A percentile compares a stretch with the other conserved stretches of the same genome.
Conservation (phyloP, 2,329 filamentous ascomycete genomes). For the Beauveria rudraprayagi region DNA sequence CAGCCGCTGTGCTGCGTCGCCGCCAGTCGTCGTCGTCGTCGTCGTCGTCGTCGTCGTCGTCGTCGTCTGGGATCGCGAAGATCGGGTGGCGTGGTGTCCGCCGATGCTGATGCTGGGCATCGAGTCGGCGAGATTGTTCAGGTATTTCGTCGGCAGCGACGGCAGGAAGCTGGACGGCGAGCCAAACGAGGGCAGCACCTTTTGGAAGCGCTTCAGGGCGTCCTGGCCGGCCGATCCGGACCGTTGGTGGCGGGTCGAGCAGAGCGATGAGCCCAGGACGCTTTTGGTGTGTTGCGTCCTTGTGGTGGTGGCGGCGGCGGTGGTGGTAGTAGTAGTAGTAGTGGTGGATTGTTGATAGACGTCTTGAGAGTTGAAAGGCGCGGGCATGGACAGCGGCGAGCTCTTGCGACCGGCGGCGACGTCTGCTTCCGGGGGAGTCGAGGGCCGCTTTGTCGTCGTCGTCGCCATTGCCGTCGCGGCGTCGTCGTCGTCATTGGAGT, state of each 20-base stretch:
- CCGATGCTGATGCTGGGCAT: slow-evolving; percentile 16
- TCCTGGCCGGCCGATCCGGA: slow-evolving; percentile 50
- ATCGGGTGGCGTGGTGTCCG: slow-evolving; percentile 7
- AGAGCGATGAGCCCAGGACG: slow-evolving; percentile 38
- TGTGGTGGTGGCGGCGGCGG: neutral
- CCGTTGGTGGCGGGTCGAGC: slow-evolving; percentile 37
- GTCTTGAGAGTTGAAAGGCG: slow-evolving; percentile 12
- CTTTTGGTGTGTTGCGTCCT: slow-evolving; percentile 18
- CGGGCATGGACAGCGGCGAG: neutral
- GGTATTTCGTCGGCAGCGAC: slow-evolving; percentile 30
- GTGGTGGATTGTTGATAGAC: neutral
- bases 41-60: too few relatives aligned
- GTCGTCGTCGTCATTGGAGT: slow-evolving; percentile 15
- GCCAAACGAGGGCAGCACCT: slow-evolving; percentile 45
- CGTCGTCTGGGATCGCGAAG: too few relatives aligned
- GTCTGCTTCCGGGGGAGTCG: neutral
- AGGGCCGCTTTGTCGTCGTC: neutral
- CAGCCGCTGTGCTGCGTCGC: too few relatives aligned
- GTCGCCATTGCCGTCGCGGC: neutral
- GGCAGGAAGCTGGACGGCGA: slow-evolving; percentile 25
- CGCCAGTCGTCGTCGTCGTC: too few relatives aligned
- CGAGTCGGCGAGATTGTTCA: slow-evolving; percentile 12
- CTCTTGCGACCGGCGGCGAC: neutral
- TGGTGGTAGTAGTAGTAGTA: too few relatives aligned
- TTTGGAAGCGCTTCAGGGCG: slow-evolving; percentile 48